Conservation (phyloP, 1,284 basidiomycete genomes). For the Tremellales sp. region DNA sequence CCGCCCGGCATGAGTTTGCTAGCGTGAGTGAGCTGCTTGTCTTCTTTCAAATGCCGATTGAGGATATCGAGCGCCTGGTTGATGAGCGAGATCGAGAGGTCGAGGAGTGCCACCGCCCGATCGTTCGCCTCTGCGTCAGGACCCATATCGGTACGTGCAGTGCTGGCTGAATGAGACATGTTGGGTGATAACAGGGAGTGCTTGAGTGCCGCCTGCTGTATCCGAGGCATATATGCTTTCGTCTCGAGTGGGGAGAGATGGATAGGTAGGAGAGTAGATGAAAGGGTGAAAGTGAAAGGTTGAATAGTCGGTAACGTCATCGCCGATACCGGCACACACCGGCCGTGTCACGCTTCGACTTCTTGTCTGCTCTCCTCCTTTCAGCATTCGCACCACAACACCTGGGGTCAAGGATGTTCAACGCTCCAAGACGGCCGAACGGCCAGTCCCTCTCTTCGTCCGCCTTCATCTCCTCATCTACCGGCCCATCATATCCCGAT, state of each 20-base stretch:
- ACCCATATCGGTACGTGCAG: too few relatives aligned
- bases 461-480: conserved; percentile 17
- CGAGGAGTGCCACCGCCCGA: conserved; percentile 27
- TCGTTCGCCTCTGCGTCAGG: conserved; percentile 23
- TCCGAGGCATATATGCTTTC: too few relatives aligned
- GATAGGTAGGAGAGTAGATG: too few relatives aligned
- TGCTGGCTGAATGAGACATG: too few relatives aligned
- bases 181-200: too few relatives aligned
- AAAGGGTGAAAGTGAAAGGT: too few relatives aligned
- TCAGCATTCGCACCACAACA: neutral
- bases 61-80: conserved; percentile 37
- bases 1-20: conserved; percentile 40
- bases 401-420: conserved; percentile 35
- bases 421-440: conserved; percentile 32
- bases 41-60: conserved; percentile 15
- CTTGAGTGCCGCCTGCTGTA: conserved; percentile 12
- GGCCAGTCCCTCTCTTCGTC: conserved; percentile 17
- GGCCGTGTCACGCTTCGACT: neutral
- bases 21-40: conserved; percentile 28
- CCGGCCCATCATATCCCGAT: conserved; percentile 20
- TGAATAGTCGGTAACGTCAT: neutral
- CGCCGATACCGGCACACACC: neutral
- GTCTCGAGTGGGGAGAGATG: too few relatives aligned
- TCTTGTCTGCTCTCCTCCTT: neutral
- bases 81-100: conserved; percentile 33